A percentile compares a stretch with the other conserved stretches of the same genome.
Conservation (phyloP, 495 filamentous ascomycete species). For the Pseudotulostoma volvatum region DNA sequence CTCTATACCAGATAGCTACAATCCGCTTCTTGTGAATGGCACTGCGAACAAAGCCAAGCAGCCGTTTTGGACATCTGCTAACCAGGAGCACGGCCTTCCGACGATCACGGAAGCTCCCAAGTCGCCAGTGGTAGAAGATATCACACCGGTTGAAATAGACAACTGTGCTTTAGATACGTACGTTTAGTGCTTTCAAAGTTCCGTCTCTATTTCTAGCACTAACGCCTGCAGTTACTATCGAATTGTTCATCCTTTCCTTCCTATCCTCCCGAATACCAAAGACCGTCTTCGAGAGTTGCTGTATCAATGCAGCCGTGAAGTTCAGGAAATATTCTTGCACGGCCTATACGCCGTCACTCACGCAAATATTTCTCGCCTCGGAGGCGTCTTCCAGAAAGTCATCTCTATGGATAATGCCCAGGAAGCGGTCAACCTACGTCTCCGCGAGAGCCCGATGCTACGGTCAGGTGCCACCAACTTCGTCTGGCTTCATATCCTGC, state of each 20-base stretch:
- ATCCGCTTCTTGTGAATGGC: slow-evolving; percentile 1
- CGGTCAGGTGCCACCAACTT: slow-evolving; percentile 22
- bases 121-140: slow-evolving; percentile 24
- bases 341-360: slow-evolving; percentile 40
- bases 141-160: slow-evolving; percentile 26
- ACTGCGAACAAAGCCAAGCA: not conserved
- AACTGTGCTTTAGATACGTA: slow-evolving; percentile 29
- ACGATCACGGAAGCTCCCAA: slow-evolving; percentile 11
- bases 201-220: slow-evolving; percentile 5
- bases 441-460: slow-evolving; percentile 27
- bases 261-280: slow-evolving; percentile 53
- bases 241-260: slow-evolving; percentile 56
- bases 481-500: slow-evolving; percentile 27
- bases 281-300: slow-evolving; percentile 43
- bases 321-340: slow-evolving; percentile 57
- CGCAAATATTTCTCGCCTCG: slow-evolving; percentile 23
- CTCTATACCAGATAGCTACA: slow-evolving; percentile 5
- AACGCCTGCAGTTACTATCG: slow-evolving; percentile 44
- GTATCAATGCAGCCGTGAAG: slow-evolving; percentile 37
- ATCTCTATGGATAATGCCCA: slow-evolving; percentile 27
- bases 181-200: slow-evolving; percentile 7
- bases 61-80: slow-evolving; percentile 3
- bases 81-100: slow-evolving; percentile 10
- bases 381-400: slow-evolving; percentile 22
- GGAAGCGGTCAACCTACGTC: slow-evolving; percentile 37